Evolutionary conservation across 495 filamentous ascomycete species (phyloP), one percentile per base, ranked within the genome.

Genomic region (Beverwykella pulmonaria): DNA sequence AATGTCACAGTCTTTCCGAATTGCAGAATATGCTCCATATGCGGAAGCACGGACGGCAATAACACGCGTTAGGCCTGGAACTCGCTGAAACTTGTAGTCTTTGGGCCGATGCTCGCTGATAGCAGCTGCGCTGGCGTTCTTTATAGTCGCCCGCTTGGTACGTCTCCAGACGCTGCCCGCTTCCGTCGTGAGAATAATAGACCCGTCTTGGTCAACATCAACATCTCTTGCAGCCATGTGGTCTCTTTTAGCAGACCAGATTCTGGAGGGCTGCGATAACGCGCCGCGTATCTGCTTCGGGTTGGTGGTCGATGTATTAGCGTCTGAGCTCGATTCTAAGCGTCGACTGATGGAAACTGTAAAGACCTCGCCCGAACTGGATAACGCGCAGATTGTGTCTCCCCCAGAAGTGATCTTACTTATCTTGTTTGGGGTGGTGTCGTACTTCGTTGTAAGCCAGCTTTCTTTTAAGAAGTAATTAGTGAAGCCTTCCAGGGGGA

Each of bases 111-210:
- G 75, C 23, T 85, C 87, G 6, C 72, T 75, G 12, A 65, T 66
- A 1, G 75, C 71, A n/a, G 83, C 77, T 4, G 81, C 78, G 55
- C 80, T 84, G 0, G 87, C 82, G 71, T 91, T 87, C 71, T 96
- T 96, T 63, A 86, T 84, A 64, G 92, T 93, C 9, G 83, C 81
- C 68, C 95, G 84, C 70, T 90, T 92, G 60, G 91, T 83, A 50
- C 93, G 87, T 59, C 84, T 86, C 93, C 93, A 98, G 1, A 97
- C 93, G 48, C 90, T 93, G 6, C 94, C 94, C 36, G 91, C 92
- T 61, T 91, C 82, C 1, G 94, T 98, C 69, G 91, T 93, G 61
- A 98, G 86, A 62, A 98, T 96, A 63, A 98, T 91, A 1, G 92
- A 96, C 7, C 92, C 95, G 79, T 97, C 90, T 74, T 95, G 91